Conservation (phyloP, 371 early-diverging fungal genomes). For the Mortierella sp. region DNA sequence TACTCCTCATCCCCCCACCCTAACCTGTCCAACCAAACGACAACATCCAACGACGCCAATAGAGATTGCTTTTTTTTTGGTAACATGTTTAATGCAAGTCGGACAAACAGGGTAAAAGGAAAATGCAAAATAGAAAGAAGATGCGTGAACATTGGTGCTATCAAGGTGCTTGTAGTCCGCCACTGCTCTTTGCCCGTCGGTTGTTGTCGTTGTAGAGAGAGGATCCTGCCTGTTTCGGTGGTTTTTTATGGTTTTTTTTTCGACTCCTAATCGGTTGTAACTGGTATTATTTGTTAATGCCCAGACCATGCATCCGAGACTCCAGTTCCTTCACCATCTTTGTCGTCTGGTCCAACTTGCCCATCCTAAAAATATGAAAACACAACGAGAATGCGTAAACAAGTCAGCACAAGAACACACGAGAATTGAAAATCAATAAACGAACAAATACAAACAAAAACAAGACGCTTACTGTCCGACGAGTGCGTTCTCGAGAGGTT, state of each 20-base stretch:
- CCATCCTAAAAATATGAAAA: conserved; percentile 9
- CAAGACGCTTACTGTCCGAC: neutral
- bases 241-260: neutral
- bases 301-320: conserved; percentile 34
- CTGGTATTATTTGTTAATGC: neutral
- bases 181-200: neutral
- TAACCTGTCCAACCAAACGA: no score
- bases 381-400: neutral
- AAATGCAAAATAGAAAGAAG: no score
- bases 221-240: neutral
- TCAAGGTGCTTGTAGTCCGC: no score
- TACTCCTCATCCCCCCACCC: neutral
- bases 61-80: neutral
- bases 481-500: neutral
- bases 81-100: no score
- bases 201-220: neutral
- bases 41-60: no score
- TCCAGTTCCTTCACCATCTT: conserved; percentile 38
- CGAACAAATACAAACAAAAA: neutral
- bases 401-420: neutral
- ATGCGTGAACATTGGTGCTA: no score
- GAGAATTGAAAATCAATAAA: neutral
- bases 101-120: no score
- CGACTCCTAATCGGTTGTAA: neutral
- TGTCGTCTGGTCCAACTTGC: conserved; percentile 41